Base-by-base conservation (phyloP, 805 yeast species). In the Wickerhamiella cacticola region DNA sequence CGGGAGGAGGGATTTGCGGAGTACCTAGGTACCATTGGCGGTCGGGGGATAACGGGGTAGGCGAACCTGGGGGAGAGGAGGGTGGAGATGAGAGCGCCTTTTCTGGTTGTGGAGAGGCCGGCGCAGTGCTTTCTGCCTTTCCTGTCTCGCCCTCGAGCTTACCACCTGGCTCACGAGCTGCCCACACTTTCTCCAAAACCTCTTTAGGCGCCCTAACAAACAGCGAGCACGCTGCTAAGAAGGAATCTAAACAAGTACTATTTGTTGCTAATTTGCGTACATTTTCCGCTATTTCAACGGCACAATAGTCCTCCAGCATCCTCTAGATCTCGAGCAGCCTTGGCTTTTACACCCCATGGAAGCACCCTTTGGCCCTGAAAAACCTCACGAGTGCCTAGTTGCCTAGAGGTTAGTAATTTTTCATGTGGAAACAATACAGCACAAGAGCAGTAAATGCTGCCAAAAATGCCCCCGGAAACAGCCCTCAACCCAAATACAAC, bases 401-500 rank as follows among this genome's bases (percentile, higher is more conserved):
- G n/a, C n/a, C n/a, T n/a, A n/a, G n/a, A n/a, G n/a, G n/a, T n/a
- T n/a, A n/a, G n/a, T n/a, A n/a, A n/a, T n/a, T n/a, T n/a, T n/a
- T n/a, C 8, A 36, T 36, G 41, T 21, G 18, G 34, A 23, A 34
- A 21, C 19, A 28, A 1, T 43, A 43, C 33, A 43, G 46, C 46
- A 58, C 64, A 5, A 51, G 66, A 41, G 69, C 70, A 44, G 81
- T 82, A 35, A 25, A 25, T 25, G 29, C 29, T 25, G 29, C 10
- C 29, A 7, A 25, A 25, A 25, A 25, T 25, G 2, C n/a, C n/a
- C n/a, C n/a, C n/a, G n/a, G n/a, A n/a, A n/a, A n/a, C n/a, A n/a
- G n/a, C n/a, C n/a, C n/a, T n/a, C n/a, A n/a, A n/a, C 70, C 79
- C 49, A 69, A 72, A 53, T 82, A 69, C 66, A 80, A 82, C 61